These are phyloP conservation scores for Fusarium penzigii DNA, from an alignment of 2,329 filamentous ascomycete species.

Conservation along the genomic window DNA sequence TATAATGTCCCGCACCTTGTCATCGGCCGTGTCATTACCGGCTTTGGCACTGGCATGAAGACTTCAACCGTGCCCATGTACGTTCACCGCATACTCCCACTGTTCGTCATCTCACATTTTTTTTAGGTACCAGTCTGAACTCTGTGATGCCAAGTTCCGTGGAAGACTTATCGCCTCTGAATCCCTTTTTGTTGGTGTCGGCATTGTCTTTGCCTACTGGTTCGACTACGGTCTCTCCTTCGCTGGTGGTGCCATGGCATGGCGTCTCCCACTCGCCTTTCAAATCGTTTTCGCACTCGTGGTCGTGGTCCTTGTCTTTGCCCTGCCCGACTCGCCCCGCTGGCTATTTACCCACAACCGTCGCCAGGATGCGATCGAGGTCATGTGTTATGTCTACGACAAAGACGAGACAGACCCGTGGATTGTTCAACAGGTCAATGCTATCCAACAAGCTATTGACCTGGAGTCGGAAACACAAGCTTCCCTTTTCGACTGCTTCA, in stretches of 20 bases:
- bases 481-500: slow-evolving; percentile 7
- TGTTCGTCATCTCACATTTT: not conserved
- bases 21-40: slow-evolving; percentile 49
- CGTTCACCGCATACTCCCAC: not conserved
- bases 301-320: slow-evolving; percentile 35
- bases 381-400: slow-evolving; percentile 43
- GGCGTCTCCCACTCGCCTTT: slow-evolving; percentile 32
- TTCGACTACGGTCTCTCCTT: slow-evolving; percentile 39
- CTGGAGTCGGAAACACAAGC: slow-evolving; percentile 29
- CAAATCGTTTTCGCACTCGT: slow-evolving; percentile 38
- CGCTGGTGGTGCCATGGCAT: slow-evolving; percentile 25
- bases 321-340: slow-evolving; percentile 42
- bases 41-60: slow-evolving; percentile 48
- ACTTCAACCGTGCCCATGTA: slow-evolving; percentile 40
- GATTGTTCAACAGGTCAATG: slow-evolving; percentile 35
- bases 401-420: slow-evolving; percentile 36
- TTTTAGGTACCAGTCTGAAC: slow-evolving; percentile 32
- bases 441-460: slow-evolving; percentile 45
- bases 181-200: slow-evolving; percentile 40
- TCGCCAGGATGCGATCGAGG: slow-evolving; percentile 37
- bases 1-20: slow-evolving; percentile 48
- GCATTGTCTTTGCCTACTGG: slow-evolving; percentile 44
- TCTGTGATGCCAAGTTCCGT: slow-evolving; percentile 43
- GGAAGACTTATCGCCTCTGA: slow-evolving; percentile 54
- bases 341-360: slow-evolving; percentile 41